phyloP scores from a whole-genome alignment of 2,329 filamentous ascomycete species.

The Xylaria arbuscula region DNA sequence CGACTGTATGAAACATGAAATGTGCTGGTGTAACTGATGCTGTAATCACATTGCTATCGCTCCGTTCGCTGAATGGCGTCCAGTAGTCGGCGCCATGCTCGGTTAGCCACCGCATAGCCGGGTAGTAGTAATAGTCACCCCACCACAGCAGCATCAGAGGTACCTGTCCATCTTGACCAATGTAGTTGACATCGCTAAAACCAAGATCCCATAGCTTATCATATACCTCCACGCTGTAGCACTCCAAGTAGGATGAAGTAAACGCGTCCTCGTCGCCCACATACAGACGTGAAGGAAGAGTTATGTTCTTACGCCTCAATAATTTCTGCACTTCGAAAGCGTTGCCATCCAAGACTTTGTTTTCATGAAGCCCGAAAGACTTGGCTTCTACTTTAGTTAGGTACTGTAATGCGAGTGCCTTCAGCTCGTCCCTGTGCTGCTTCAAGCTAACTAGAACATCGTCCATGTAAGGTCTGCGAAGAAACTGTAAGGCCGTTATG shows the following conservation, averaged over 20 bases:
- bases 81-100: conserved; percentile 30
- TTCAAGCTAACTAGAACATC: conserved; percentile 1
- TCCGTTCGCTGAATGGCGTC: conserved; percentile 14
- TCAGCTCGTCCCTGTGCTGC: conserved; percentile 17
- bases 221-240: too few relatives aligned
- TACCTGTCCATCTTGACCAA: accelerated
- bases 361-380: neutral
- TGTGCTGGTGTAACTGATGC: conserved; percentile 8
- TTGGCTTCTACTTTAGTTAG: neutral
- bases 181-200: conserved; percentile 9
- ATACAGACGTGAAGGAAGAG: neutral
- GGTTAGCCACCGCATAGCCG: conserved; percentile 9
- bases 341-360: neutral
- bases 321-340: neutral
- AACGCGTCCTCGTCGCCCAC: neutral
- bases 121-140: too few relatives aligned
- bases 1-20: neutral
- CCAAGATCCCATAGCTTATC: conserved; percentile 18
- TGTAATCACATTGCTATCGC: neutral
- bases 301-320: neutral
- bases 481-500: accelerated
- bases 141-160: neutral
- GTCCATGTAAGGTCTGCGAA: neutral
- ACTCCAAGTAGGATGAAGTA: neutral
- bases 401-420: conserved; percentile 10